Evolutionary conservation across 805 yeast genomes (phyloP).

Genomic region (Saturnispora ahearnii): DNA sequence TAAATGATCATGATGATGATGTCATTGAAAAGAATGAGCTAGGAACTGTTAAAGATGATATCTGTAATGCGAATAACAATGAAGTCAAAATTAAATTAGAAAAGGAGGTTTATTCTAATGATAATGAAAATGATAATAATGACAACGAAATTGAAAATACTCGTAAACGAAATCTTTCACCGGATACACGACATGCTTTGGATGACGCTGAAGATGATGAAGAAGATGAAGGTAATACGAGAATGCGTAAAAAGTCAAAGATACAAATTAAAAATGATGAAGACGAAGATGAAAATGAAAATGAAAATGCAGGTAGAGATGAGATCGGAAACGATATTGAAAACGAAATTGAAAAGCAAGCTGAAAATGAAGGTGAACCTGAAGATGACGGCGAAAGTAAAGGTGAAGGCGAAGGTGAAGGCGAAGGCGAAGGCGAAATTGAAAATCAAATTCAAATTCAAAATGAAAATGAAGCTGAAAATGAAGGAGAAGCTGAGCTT

Average conservation of each 20-base stretch:
- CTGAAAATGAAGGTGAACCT: slow-evolving; percentile 10
- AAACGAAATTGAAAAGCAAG: neutral
- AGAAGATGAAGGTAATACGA: slow-evolving; percentile 12
- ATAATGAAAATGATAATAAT: neutral
- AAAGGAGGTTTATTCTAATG: slow-evolving; percentile 6
- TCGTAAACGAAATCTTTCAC: neutral
- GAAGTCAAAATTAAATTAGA: slow-evolving; percentile 6
- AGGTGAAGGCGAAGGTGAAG: neutral
- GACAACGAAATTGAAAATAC: slow-evolving; percentile 5
- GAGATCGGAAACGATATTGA: neutral
- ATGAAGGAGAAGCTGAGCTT: too few relatives aligned
- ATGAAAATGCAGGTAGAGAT: neutral
- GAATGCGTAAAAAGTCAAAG: neutral
- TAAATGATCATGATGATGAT: neutral
- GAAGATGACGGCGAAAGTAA: neutral
- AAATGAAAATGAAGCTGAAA: too few relatives aligned
- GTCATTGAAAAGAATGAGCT: neutral
- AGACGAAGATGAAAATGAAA: slow-evolving; percentile 2
- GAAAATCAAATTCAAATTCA: too few relatives aligned
- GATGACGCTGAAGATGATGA: slow-evolving; percentile 10
- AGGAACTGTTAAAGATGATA: neutral
- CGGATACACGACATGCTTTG: neutral
- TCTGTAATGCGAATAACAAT: slow-evolving; percentile 9
- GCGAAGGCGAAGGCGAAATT: too few relatives aligned
- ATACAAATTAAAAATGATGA: slow-evolving; percentile 5